Base-by-base conservation (phyloP, 2,329 filamentous ascomycete genomes). In the Ophiocordyceps australis region DNA sequence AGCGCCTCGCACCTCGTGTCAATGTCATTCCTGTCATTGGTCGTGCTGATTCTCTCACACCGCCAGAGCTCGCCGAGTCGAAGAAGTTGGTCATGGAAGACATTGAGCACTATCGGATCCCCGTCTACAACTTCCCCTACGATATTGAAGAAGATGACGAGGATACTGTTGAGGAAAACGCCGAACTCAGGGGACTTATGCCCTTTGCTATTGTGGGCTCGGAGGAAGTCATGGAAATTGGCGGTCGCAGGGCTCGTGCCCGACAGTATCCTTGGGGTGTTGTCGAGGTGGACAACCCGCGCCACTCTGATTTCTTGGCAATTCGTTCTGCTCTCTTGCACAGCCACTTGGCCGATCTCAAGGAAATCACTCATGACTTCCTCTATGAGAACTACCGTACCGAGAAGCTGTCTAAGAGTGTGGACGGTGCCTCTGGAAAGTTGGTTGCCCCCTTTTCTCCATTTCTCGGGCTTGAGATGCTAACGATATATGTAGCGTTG, bases 31-130 rank as follows among this genome's bases (percentile, higher is more conserved):
- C 89, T 35, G 89, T 98, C 43, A 94, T 98, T 51, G 89, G 89
- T 48, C 93, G 94, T 55, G 89, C 89, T 49, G 89, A 98, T 54
- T 92, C 89, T 14, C 75, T 98, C 35, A 98, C 89, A 29, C 89
- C 89, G 20, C 77, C 81, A 39, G 89, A 98, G 62, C 68, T 98
- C 36, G 89, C 89, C 39, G 89, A 98, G 59, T 95, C 86, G 40
- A 98, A 98, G 74, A 98, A 95, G 68, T 71, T 98, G 34, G 85
- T 98, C 47, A 98, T 98, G 89, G 89, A 98, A 64, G 89, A 98
- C 51, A 98, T 98, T 42, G 89, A 98, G 60, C 89, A 98, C 59
- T 98, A 98, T 65, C 79, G 89, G 49, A 98, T 98, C 42, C 89
- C 89, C 24, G 86, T 98, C 38, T 98, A 98, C 71, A 98, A 98